A percentile compares a stretch with the other conserved stretches of the same genome.
phyloP scores from a whole-genome alignment of 306 rosid species.

The Vigna nakashimae region DNA sequence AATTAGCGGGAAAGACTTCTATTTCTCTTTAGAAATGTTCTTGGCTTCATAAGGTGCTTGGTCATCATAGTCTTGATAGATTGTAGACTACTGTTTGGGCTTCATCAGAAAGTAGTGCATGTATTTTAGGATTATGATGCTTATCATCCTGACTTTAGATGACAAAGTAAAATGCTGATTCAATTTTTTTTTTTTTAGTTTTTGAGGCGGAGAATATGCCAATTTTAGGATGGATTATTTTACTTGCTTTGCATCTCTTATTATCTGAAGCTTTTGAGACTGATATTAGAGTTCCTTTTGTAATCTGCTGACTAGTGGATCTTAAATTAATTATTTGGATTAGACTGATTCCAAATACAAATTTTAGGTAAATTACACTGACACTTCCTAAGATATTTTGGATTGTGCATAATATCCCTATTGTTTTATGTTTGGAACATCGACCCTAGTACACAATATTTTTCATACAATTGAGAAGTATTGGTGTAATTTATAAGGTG shows the following conservation, averaged over 20 bases:
- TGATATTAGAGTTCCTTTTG: conserved; percentile 3
- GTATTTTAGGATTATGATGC: neutral
- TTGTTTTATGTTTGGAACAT: too few relatives aligned
- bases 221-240: conserved; percentile 1
- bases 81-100: neutral
- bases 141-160: conserved; percentile 12
- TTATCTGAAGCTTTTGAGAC: neutral
- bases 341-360: neutral
- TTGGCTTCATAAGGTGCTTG: neutral
- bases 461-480: too few relatives aligned
- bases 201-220: neutral
- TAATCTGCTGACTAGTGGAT: conserved; percentile 20
- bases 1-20: neutral
- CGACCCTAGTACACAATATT: too few relatives aligned
- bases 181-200: neutral
- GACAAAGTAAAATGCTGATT: neutral
- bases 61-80: neutral
- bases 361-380: too few relatives aligned
- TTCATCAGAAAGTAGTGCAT: conserved; percentile 25
- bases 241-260: neutral
- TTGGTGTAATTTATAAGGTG: neutral
- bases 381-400: too few relatives aligned
- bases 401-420: too few relatives aligned
- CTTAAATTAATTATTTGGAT: neutral
- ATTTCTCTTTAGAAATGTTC: conserved; percentile 26